Base-by-base conservation (phyloP, 768 basidiomycete species). In the Suillus americanus region DNA sequence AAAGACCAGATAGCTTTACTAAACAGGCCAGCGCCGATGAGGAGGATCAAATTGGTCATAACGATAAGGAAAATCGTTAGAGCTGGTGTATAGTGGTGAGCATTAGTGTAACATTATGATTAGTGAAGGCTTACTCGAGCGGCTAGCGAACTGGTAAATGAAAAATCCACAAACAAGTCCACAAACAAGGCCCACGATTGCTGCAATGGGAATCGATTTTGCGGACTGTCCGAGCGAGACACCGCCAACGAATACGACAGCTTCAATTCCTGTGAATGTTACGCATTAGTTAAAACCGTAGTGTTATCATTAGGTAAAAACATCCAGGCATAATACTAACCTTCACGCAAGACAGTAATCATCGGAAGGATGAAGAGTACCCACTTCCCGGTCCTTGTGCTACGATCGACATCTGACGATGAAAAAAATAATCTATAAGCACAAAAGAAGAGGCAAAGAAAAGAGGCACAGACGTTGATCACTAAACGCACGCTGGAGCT, bases 11-110 rank as follows among this genome's bases (percentile, higher is more conserved):
- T 81, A 4, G 89, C 83, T 76, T 86, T 91, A 69, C 89, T 90
- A 80, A 97, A 95, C 33, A 99, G 85, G 18, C 97, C 97, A 0
- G 97, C 90, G 33, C 97, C 97, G 76, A 99, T 94, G 70, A 99
- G 87, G 68, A 98, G 84, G 55, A 99, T 80, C 67, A 99, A 78
- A 80, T 93, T 93, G 60, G 97, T 97, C 83, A 97, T 99, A 60
- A 87, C 81, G 70, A 98, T 79, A 62, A 99, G 84, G 89, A 99
- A 99, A 68, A 95, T 79, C 40, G 86, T 88, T 40, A 98, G 80
- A 1, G 94, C 91, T 86, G 66, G 28, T 10, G 12, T 14, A 23
- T 12, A 16, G 1, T 28, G 10, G 45, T 45, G 14, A 7, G 9
- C 20, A 16, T 1, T 38, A n/a, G 23, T 38, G n/a, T 12, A 18